Evolutionary conservation across 768 basidiomycete genomes (phyloP).

Genomic region (Neoboletus brunneissimus): DNA sequence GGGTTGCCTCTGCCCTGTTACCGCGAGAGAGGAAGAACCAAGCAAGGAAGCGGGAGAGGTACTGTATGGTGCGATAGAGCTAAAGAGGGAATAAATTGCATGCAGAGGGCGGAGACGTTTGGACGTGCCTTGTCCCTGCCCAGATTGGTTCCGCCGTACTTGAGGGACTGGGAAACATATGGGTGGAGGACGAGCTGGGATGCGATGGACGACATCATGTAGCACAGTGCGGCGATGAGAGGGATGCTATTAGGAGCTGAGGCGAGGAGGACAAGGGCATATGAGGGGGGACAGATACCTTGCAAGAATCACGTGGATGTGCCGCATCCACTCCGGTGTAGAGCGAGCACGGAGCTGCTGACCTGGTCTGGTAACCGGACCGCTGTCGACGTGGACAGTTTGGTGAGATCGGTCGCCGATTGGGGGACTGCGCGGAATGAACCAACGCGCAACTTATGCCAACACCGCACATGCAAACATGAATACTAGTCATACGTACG

Average conservation of each 20-base stretch:
- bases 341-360: not conserved
- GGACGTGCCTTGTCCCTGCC: slow-evolving; percentile 84
- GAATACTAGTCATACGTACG: too few species aligned
- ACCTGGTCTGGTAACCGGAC: not conserved
- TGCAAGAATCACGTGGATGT: slow-evolving; percentile 30
- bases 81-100: slow-evolving; percentile 30
- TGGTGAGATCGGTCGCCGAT: too few species aligned
- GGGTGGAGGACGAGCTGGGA: slow-evolving; percentile 88
- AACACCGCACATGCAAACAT: too few species aligned
- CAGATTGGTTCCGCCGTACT: slow-evolving; percentile 73
- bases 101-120: not conserved
- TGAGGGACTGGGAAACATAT: slow-evolving; percentile 67
- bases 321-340: slow-evolving; percentile 12
- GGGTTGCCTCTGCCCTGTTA: slow-evolving; percentile 63
- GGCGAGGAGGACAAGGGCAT: not conserved
- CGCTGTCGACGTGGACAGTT: not conserved
- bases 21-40: slow-evolving; percentile 76
- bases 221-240: slow-evolving; percentile 10
- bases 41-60: slow-evolving; percentile 83
- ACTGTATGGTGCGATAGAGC: slow-evolving; percentile 90
- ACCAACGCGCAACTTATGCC: not conserved
- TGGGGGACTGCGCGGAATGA: not conserved
- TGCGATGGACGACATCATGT: slow-evolving; percentile 41
- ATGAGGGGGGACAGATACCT: not conserved
- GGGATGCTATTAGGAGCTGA: slow-evolving; percentile 1